phyloP scores from a whole-genome alignment of 345 rosid genomes.

The Xanthoceras sorbifolium region DNA sequence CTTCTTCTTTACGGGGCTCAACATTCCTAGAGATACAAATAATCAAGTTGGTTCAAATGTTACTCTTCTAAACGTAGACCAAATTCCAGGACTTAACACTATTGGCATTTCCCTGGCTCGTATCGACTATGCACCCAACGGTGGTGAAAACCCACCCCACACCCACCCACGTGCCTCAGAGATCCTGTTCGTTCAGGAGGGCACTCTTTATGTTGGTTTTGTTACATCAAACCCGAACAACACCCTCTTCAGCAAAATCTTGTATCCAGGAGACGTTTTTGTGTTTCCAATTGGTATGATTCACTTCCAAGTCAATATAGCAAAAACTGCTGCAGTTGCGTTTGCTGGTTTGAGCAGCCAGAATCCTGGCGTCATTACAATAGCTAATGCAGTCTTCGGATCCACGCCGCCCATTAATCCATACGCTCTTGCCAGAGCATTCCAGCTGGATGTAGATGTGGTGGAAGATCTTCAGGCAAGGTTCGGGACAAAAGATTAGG shows the following conservation, averaged over 20 bases:
- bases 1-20: constrained; percentile 27
- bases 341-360: constrained; percentile 29
- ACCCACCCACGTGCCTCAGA: constrained; percentile 30
- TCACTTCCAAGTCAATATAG: constrained; percentile 38
- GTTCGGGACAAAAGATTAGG: not conserved
- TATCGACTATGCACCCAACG: constrained; percentile 25
- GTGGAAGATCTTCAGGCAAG: constrained; percentile 21
- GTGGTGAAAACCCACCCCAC: constrained; percentile 37
- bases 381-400: constrained; percentile 30
- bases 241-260: constrained; percentile 22
- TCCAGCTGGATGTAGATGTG: constrained; percentile 23
- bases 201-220: constrained; percentile 30
- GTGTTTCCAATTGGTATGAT: constrained; percentile 31
- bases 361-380: constrained; percentile 33
- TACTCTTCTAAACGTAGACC: constrained; percentile 6
- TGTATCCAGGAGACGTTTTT: constrained; percentile 30
- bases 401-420: constrained; percentile 25
- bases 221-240: constrained; percentile 31
- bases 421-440: constrained; percentile 30
- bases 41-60: constrained; percentile 29
- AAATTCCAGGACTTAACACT: constrained; percentile 35
- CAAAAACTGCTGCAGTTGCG: constrained; percentile 22
- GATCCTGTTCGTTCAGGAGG: constrained; percentile 24
- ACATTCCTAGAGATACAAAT: constrained; percentile 17
- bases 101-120: constrained; percentile 31